Evolutionary conservation across 129 eudicot genomes (phyloP), one percentile per base, ranked within the genome.

Genomic region (Tagetes erecta): DNA sequence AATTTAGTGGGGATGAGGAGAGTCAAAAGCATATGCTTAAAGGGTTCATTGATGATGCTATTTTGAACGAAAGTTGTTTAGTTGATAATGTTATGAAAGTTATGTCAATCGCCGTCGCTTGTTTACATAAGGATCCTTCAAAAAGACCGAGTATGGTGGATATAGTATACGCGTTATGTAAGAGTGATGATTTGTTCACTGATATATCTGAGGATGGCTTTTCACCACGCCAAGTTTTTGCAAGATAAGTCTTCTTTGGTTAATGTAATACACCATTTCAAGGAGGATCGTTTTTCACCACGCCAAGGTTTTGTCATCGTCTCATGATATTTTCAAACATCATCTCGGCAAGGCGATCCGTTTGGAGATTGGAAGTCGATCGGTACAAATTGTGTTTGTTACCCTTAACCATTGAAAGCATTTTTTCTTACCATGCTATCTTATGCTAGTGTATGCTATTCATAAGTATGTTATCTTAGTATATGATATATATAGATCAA

Each of bases 121-220:
- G 98, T 64, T 72, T 92, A 72, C 80, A 83, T 71, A 87, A 12
- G 80, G 95, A 89, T 81, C 98, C 95, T 39, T 44, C 80, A 38
- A 80, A 64, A 71, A 81, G 98, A 76, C 96, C 92, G 3, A 78
- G 91, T 56, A 90, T 90, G 96, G 95, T 93, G 84, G 98, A 93
- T 41, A 85, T 93, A 57, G 98, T 93, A 53, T 93, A 93, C 63
- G 86, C 96, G 0, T 80, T 93, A 78, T 86, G 91, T 60, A 93
- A 90, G 83, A 90, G 92, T 66, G 97, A 86, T 79, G 97, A 90
- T 55, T 36, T 88, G 45, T 67, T 88, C 74, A 83, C 77, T 8
- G 98, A 94, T 87, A n/a, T 87, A 12, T 90, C 97, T 0, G 77
- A 82, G 36, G 92, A 88, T 59, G 83, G 87, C 3, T 71, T 86